Conservation (phyloP, 257 asterid species). For the Ocimum tenuiflorum region DNA sequence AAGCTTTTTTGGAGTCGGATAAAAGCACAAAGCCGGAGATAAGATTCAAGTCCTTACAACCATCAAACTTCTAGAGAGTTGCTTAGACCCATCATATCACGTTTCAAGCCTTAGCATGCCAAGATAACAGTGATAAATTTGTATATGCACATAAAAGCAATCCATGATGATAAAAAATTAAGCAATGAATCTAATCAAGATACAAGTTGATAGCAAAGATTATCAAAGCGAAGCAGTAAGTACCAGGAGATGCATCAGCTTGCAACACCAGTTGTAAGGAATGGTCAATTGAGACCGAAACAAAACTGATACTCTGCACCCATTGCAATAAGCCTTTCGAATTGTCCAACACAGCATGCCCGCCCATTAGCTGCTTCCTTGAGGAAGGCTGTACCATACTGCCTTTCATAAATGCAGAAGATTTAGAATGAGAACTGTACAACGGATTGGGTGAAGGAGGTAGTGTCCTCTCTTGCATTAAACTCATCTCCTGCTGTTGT, state of each 20-base stretch:
- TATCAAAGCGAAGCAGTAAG: neutral
- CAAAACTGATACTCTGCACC: slow-evolving; percentile 92
- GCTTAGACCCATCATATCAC: too few species aligned
- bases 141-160: too few species aligned
- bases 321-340: slow-evolving; percentile 90
- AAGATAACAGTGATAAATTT: too few species aligned
- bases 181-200: neutral
- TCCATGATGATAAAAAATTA: neutral
- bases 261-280: slow-evolving; percentile 76
- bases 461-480: slow-evolving; percentile 68
- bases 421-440: slow-evolving; percentile 67
- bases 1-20: too few species aligned
- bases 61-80: too few species aligned
- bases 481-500: slow-evolving; percentile 82
- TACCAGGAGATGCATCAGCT: slow-evolving; percentile 86
- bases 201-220: neutral
- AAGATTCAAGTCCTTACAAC: too few species aligned
- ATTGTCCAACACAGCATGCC: slow-evolving; percentile 59
- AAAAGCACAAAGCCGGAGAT: neutral
- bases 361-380: slow-evolving; percentile 77
- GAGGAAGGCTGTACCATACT: slow-evolving; percentile 72
- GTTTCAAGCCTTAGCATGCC: too few species aligned
- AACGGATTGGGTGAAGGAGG: slow-evolving; percentile 66
- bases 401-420: slow-evolving; percentile 74
- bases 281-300: slow-evolving; percentile 83